phyloP scores from a whole-genome alignment of 768 basidiomycete species.

The Vishniacozyma victoriae region DNA sequence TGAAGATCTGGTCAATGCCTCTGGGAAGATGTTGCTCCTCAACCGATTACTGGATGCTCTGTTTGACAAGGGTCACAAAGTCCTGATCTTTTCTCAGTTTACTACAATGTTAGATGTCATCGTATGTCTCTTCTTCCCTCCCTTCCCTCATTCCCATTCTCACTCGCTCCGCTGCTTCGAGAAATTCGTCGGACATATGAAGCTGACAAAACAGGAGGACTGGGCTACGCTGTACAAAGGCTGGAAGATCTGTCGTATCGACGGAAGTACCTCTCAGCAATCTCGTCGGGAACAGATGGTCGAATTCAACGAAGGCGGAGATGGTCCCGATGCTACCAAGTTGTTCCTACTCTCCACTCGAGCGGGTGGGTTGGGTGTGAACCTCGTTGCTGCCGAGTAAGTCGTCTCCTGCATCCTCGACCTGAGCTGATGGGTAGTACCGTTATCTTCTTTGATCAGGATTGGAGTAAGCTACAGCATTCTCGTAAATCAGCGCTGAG shows the following conservation, averaged over 20 bases:
- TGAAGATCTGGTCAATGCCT: conserved; percentile 73
- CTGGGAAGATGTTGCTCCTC: conserved; percentile 96
- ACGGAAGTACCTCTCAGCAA: conserved; percentile 74
- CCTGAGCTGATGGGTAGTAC: conserved; percentile 50
- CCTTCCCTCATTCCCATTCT: not conserved
- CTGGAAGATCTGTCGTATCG: conserved; percentile 83
- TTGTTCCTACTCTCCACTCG: conserved; percentile 75
- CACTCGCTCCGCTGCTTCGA: no score
- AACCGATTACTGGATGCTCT: conserved; percentile 79
- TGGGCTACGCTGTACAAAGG: conserved; percentile 82
- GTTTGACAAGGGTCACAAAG: conserved; percentile 74
- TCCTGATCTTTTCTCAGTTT: conserved; percentile 72
- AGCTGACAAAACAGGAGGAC: conserved; percentile 51
- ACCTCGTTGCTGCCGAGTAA: conserved; percentile 51
- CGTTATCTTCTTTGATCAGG: conserved; percentile 88
- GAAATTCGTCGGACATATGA: not conserved
- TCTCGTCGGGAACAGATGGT: conserved; percentile 81
- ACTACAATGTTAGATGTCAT: conserved; percentile 94
- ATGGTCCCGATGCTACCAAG: conserved; percentile 50
- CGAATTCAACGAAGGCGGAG: conserved; percentile 68
- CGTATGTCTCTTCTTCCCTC: conserved; percentile 55
- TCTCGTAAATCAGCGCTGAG: not conserved
- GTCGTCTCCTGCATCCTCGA: conserved; percentile 4
- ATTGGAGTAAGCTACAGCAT: conserved; percentile 59
- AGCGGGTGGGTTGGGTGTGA: conserved; percentile 96